Conservation (phyloP, 2,329 filamentous ascomycete genomes). For the Epichloe brachyelytri region DNA sequence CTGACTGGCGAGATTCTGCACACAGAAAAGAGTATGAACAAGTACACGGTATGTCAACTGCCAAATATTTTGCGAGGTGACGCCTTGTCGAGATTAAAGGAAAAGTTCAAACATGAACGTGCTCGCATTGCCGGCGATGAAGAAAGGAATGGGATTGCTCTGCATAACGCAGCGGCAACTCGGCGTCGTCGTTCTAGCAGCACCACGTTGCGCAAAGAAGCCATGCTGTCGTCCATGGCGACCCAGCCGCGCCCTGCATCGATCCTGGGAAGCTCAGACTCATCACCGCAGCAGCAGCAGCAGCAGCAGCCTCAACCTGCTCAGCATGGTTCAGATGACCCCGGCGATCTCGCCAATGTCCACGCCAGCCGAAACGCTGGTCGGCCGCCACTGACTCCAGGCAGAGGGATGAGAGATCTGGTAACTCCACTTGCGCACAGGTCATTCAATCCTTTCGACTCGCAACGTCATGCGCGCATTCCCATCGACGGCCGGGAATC, state of each 20-base stretch:
- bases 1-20: slow-evolving; percentile 82
- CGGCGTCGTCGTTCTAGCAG: slow-evolving; percentile 61
- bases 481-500: slow-evolving; percentile 62
- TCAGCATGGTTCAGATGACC: slow-evolving; percentile 39
- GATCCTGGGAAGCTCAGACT: slow-evolving; percentile 26
- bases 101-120: slow-evolving; percentile 78
- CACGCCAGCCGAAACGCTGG: slow-evolving; percentile 53
- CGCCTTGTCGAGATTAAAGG: slow-evolving; percentile 72
- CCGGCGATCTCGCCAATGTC: slow-evolving; percentile 70
- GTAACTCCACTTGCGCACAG: slow-evolving; percentile 36
- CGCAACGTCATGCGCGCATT: slow-evolving; percentile 34
- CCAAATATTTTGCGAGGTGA: slow-evolving; percentile 82
- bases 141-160: slow-evolving; percentile 73
- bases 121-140: slow-evolving; percentile 74
- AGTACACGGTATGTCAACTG: slow-evolving; percentile 80
- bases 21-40: slow-evolving; percentile 87
- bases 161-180: slow-evolving; percentile 65
- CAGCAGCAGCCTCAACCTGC: slow-evolving; percentile 28
- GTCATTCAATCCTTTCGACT: slow-evolving; percentile 44
- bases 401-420: slow-evolving; percentile 17
- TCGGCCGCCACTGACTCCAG: slow-evolving; percentile 20
- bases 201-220: slow-evolving; percentile 66
- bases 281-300: slow-evolving; percentile 17
- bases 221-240: slow-evolving; percentile 54
- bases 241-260: slow-evolving; percentile 31